These are phyloP conservation scores for Pisolithus microcarpus DNA, from an alignment of 768 basidiomycete species.

Conservation along the genomic window DNA sequence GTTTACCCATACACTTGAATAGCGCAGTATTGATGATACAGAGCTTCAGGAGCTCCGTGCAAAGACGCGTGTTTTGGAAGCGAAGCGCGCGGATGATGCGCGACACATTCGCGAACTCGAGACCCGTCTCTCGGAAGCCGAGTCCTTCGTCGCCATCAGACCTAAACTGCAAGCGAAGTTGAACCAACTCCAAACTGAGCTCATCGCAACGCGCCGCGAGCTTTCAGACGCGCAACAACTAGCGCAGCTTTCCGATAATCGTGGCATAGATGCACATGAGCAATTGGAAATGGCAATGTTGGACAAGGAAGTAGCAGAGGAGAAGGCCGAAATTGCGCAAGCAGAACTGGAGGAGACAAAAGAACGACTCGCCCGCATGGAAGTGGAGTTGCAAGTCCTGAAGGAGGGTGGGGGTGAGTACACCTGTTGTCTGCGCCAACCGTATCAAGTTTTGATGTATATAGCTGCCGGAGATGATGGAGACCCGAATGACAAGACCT, in stretches of 20 bases:
- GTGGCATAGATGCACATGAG: slow-evolving; percentile 74
- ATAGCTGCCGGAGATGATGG: slow-evolving; percentile 22
- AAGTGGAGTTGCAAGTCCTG: slow-evolving; percentile 79
- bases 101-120: slow-evolving; percentile 82
- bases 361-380: slow-evolving; percentile 69
- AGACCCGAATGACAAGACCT: slow-evolving; percentile 40
- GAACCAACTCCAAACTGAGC: slow-evolving; percentile 70
- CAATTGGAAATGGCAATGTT: slow-evolving; percentile 92
- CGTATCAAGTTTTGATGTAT: slow-evolving; percentile 3
- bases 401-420: slow-evolving; percentile 46
- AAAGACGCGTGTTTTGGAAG: slow-evolving; percentile 80
- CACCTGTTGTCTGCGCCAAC: background rate
- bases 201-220: slow-evolving; percentile 67
- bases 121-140: slow-evolving; percentile 74
- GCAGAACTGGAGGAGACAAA: slow-evolving; percentile 69
- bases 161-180: slow-evolving; percentile 91
- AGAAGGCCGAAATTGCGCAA: slow-evolving; percentile 76
- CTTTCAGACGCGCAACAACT: slow-evolving; percentile 72
- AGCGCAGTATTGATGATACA: slow-evolving; percentile 41
- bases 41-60: slow-evolving; percentile 76
- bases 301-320: slow-evolving; percentile 96
- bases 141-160: slow-evolving; percentile 73
- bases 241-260: slow-evolving; percentile 59
- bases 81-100: slow-evolving; percentile 79
- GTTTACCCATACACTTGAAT: slow-evolving; percentile 7